Percentiles rank a stretch among this genome's conserved stretches.
Evolutionary conservation across 495 filamentous ascomycete genomes (phyloP).

Genomic region (Podospora appendiculata): DNA sequence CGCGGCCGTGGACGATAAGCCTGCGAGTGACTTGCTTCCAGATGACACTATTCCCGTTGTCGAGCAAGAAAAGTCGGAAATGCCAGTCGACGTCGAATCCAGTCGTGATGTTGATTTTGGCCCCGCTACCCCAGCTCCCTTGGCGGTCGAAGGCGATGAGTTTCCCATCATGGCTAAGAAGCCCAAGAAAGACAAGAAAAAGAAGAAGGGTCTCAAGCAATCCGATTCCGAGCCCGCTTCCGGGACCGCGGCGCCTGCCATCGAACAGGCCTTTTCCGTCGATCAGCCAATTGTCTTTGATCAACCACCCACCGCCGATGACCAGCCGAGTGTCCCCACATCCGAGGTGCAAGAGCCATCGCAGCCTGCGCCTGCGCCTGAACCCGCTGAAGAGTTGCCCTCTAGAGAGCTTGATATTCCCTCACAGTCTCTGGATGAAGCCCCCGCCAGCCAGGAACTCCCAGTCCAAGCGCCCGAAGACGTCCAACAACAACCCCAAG

Average conservation of each 20-base stretch:
- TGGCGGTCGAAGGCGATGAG: slow-evolving; percentile 1
- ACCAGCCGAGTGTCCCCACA: background rate
- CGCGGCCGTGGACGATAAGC: background rate
- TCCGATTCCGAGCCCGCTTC: slow-evolving; percentile 11
- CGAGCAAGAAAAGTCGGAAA: background rate
- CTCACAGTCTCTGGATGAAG: too few species aligned
- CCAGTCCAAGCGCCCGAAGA: too few species aligned
- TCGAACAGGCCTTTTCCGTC: slow-evolving; percentile 3
- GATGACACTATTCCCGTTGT: background rate
- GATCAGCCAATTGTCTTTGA: background rate
- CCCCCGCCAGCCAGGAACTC: too few species aligned
- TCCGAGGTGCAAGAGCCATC: too few species aligned
- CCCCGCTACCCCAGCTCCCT: background rate
- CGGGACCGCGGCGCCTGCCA: slow-evolving; percentile 1
- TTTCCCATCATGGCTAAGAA: slow-evolving; percentile 10
- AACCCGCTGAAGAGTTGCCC: background rate
- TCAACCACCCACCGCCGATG: background rate
- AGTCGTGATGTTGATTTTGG: background rate
- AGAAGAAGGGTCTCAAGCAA: slow-evolving; percentile 10
- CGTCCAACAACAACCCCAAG: background rate
- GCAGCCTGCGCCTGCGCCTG: too few species aligned
- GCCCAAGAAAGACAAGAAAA: slow-evolving; percentile 22
- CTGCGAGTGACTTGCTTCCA: background rate
- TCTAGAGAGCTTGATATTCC: background rate
- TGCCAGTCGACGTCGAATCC: background rate